Evolutionary conservation across 2,329 filamentous ascomycete genomes (phyloP), one percentile per base, ranked within the genome.

Genomic region (Volutella citrinella): DNA sequence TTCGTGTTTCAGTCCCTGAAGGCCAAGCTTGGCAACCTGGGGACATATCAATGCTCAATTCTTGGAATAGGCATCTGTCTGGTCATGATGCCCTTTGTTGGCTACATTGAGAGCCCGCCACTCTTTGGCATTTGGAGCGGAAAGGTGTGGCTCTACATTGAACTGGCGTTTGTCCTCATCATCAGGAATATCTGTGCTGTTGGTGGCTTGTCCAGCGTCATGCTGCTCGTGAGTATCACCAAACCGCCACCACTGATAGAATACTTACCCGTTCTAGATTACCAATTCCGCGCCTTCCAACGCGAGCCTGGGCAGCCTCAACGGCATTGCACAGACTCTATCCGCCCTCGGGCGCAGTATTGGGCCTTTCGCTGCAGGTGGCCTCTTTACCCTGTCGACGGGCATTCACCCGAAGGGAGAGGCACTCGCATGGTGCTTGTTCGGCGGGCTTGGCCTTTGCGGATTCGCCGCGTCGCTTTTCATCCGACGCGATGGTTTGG

Each of bases 321-420:
- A 98, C 54, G 93, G 93, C 9, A 76, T 97, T 19, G 93, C 93
- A 0, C 93, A 98, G 61, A 95, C 89, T 0, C 78, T 98, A 1
- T 95, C 88, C 0, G 93, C 93, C 0, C 87, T 87, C 0, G 93
- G 93, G 8, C 81, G 93, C 40, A 89, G 90, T 26, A 76, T 88
- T 1, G 93, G 93, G 0, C 93, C 93, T 0, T 90, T 97, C 46
- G 68, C 95, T 1, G 93, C 89, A 0, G 93, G 93, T 1, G 82
- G 82, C 1, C 69, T 98, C 1, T 98, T 95, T 60, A 87, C 87
- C 1, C 68, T 91, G 1, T 83, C 88, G 0, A 83, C 80, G 1
- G 74, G 76, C 30, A 72, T 95, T 6, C 68, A 74, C 10, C 85
- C 82, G 4, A 93, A 89, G 54, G 91, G 93, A 2, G 90, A 95